Percentiles rank a stretch among this genome's conserved stretches.
Conservation (phyloP, 2,329 filamentous ascomycete species). For the Pseudonectria foliicola region DNA sequence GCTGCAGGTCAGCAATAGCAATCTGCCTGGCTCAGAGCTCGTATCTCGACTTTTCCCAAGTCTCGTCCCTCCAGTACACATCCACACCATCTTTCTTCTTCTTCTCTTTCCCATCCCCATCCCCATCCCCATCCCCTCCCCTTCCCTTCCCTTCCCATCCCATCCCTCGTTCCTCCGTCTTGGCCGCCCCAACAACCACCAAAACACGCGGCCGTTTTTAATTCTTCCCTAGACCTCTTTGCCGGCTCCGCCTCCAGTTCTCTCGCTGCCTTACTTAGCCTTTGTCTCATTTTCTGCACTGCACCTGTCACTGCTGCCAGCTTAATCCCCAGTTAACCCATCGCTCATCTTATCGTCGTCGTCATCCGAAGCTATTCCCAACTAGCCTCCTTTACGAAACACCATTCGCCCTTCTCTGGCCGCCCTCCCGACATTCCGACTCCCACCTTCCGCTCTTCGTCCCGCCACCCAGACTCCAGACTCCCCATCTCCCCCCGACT, state of each 20-base stretch:
- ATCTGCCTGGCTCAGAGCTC: no score
- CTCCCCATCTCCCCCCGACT: no score
- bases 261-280: slow-evolving; percentile 3
- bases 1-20: no score
- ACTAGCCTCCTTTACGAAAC: slow-evolving; percentile 13
- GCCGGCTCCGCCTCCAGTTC: slow-evolving; percentile 3
- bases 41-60: no score
- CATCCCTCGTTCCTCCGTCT: slow-evolving; percentile 1
- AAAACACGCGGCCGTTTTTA: not conserved
- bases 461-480: no score
- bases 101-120: slow-evolving; percentile 1
- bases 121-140: slow-evolving; percentile 10
- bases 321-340: no score
- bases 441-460: no score
- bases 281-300: no score
- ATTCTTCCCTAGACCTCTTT: not conserved
- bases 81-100: no score
- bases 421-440: slow-evolving; percentile 5
- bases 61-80: not conserved
- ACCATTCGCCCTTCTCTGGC: not conserved
- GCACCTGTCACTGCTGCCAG: no score
- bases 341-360: slow-evolving; percentile 2
- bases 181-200: not conserved
- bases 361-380: slow-evolving; percentile 7
- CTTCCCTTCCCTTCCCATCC: slow-evolving; percentile 9